phyloP scores from a whole-genome alignment of 1,139 yeast genomes.

The Yamadazyma songkhlaensis region DNA sequence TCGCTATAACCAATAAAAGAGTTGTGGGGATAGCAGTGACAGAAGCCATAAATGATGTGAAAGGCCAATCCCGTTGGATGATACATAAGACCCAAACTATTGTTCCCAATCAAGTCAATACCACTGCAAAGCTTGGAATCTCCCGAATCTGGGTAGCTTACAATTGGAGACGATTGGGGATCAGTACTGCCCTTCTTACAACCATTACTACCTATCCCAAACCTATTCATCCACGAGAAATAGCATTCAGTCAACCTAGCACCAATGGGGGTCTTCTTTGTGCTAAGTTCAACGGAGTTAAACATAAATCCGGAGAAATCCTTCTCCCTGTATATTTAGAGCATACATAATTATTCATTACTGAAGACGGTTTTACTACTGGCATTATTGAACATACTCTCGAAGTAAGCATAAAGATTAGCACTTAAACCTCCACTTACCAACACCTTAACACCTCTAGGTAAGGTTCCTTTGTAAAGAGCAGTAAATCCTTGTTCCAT shows the following conservation, averaged over 20 bases:
- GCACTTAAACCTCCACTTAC: conserved; percentile 80
- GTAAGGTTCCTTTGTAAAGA: conserved; percentile 78
- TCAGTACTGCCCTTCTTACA: conserved; percentile 44
- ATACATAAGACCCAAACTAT: conserved; percentile 28
- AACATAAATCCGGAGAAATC: conserved; percentile 47
- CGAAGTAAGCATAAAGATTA: conserved; percentile 62
- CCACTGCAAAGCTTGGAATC: conserved; percentile 45
- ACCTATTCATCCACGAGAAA: conserved; percentile 31
- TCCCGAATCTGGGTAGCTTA: conserved; percentile 66
- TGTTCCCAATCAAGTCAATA: conserved; percentile 34
- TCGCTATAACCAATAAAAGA: conserved; percentile 34
- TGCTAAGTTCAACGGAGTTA: conserved; percentile 44
- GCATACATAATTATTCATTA: conserved; percentile 10
- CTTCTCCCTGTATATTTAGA: conserved; percentile 53
- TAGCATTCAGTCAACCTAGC: conserved; percentile 76
- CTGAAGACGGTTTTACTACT: conserved; percentile 51
- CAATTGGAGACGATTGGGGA: conserved; percentile 49
- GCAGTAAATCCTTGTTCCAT: conserved; percentile 62
- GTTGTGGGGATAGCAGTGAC: conserved; percentile 57
- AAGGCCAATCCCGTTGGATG: conserved; percentile 47
- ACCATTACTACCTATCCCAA: conserved; percentile 55
- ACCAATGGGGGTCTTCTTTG: conserved; percentile 59
- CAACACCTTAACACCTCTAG: conserved; percentile 75
- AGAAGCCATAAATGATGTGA: conserved; percentile 25
- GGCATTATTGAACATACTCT: conserved; percentile 46